Conservation (phyloP, 805 yeast species). For the Clavispora santaluciae region DNA sequence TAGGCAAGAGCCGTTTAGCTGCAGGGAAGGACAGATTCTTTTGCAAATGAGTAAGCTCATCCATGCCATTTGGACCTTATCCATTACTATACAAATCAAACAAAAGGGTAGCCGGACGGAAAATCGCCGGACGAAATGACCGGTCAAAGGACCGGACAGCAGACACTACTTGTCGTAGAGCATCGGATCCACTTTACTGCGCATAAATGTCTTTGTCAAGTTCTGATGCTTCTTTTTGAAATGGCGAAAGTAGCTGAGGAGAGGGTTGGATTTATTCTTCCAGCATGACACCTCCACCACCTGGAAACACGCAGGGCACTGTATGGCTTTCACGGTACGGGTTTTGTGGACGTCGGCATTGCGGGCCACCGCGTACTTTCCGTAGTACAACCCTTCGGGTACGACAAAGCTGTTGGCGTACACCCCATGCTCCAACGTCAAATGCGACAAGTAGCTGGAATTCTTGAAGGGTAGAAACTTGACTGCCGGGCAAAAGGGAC, state of each 20-base stretch:
- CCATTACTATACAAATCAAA: no score
- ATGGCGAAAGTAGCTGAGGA: constrained; percentile 27
- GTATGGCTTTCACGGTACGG: constrained; percentile 21
- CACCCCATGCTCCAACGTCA: constrained; percentile 32
- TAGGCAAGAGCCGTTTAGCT: no score
- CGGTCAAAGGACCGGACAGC: no score
- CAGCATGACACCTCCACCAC: constrained; percentile 26
- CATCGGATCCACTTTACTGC: constrained; percentile 13
- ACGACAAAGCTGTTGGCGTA: constrained; percentile 26
- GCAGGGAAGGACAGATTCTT: no score
- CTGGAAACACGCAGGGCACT: constrained; percentile 24
- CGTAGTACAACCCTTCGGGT: constrained; percentile 29
- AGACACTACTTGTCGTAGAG: background rate
- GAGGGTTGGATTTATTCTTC: constrained; percentile 24
- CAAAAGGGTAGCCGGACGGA: no score
- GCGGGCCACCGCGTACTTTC: constrained; percentile 20
- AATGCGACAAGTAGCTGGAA: constrained; percentile 29
- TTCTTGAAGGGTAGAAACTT: constrained; percentile 30
- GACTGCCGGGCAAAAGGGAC: constrained; percentile 28
- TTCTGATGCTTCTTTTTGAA: constrained; percentile 23
- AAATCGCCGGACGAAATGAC: no score
- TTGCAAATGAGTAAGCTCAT: no score
- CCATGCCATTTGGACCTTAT: no score
- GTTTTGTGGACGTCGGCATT: constrained; percentile 9
- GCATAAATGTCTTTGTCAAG: constrained; percentile 11